Conservation (phyloP, 768 basidiomycete species). For the Ramaria sp. region DNA sequence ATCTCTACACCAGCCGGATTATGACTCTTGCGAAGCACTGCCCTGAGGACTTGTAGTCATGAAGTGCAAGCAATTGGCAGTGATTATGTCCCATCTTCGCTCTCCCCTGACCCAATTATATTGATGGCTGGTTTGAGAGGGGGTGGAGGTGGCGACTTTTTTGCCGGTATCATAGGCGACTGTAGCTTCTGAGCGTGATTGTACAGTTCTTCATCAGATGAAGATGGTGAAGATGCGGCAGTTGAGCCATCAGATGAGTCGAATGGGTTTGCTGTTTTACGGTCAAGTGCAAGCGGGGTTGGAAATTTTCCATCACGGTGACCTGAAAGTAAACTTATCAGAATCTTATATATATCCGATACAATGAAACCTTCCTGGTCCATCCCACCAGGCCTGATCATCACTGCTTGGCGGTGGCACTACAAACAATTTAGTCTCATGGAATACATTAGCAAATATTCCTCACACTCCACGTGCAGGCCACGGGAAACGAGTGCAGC, state of each 20-base stretch:
- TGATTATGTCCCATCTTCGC: background rate
- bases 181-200: conserved; percentile 61
- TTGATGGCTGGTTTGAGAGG: conserved; percentile 11
- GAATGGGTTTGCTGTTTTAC: conserved; percentile 49
- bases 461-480: conserved; percentile 6
- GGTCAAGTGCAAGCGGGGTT: conserved; percentile 23
- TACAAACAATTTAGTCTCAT: conserved; percentile 18
- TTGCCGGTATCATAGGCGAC: conserved; percentile 44
- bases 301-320: conserved; percentile 38
- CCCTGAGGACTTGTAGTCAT: background rate
- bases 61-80: too few relatives aligned
- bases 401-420: conserved; percentile 84
- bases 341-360: background rate
- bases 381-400: conserved; percentile 70
- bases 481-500: conserved; percentile 41
- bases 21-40: background rate
- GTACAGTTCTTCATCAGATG: conserved; percentile 81
- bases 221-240: conserved; percentile 57
- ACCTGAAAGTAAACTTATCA: conserved; percentile 25
- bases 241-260: conserved; percentile 58
- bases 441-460: background rate
- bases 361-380: conserved; percentile 38
- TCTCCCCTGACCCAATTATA: background rate
- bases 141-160: conserved; percentile 17
- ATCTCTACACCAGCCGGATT: conserved; percentile 1